A percentile compares a stretch with the other conserved stretches of the same genome.
Evolutionary conservation across 495 filamentous ascomycete genomes (phyloP).

Genomic region (Chaetomium tenue): DNA sequence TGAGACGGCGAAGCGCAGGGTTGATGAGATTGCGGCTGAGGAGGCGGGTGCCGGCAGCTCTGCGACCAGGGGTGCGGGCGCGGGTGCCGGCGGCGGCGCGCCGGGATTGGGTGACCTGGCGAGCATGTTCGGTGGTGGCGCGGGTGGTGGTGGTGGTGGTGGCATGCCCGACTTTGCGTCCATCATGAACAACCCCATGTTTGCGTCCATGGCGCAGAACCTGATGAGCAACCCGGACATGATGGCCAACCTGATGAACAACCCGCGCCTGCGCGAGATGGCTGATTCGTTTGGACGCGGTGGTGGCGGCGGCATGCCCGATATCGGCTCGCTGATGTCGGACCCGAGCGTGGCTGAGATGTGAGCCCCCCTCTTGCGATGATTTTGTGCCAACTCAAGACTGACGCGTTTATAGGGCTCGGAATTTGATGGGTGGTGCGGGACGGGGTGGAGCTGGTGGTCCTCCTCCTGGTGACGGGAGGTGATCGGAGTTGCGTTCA

Average conservation of each 20-base stretch:
- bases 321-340: constrained; percentile 76
- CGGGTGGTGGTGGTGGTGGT: constrained; percentile 54
- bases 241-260: constrained; percentile 87
- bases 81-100: constrained; percentile 32
- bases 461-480: constrained; percentile 4
- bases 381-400: neutral
- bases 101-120: constrained; percentile 55
- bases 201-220: constrained; percentile 91
- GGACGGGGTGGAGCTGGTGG: constrained; percentile 45
- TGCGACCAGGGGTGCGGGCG: constrained; percentile 44
- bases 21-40: constrained; percentile 66
- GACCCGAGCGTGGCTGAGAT: constrained; percentile 91
- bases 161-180: constrained; percentile 79
- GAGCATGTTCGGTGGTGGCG: constrained; percentile 64
- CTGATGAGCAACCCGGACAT: constrained; percentile 93
- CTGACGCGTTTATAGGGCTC: constrained; percentile 54
- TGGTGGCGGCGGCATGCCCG: constrained; percentile 72
- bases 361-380: constrained; percentile 55
- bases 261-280: constrained; percentile 84
- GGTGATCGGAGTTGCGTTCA: neutral
- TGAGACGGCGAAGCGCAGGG: constrained; percentile 81
- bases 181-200: constrained; percentile 98
- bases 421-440: constrained; percentile 69
- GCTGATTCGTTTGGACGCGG: constrained; percentile 59
- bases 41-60: constrained; percentile 33